Evolutionary conservation across 495 filamentous ascomycete species (phyloP).

Genomic region (Penicillium flavigenum): DNA sequence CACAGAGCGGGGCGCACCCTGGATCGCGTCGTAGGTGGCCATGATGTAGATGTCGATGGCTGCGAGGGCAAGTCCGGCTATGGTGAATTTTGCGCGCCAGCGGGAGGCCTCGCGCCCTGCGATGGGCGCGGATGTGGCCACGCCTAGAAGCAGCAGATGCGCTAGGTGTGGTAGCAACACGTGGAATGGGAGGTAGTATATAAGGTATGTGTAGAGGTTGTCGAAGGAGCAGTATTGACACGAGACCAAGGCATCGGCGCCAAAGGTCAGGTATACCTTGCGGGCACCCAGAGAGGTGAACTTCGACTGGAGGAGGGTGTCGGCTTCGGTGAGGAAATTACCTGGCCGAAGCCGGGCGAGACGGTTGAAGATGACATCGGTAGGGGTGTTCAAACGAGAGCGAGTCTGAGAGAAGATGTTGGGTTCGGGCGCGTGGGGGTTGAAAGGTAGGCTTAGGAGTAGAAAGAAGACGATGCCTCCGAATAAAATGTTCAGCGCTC

Average conservation of each 20-base stretch:
- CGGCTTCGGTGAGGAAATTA: constrained; percentile 54
- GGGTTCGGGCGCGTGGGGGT: constrained; percentile 54
- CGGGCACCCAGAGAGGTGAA: constrained; percentile 69
- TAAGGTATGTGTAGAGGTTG: constrained; percentile 67
- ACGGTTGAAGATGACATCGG: constrained; percentile 81
- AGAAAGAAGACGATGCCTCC: constrained; percentile 56
- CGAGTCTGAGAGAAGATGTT: constrained; percentile 79
- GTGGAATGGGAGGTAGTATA: constrained; percentile 72
- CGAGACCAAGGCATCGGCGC: constrained; percentile 64
- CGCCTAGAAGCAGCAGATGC: constrained; percentile 66
- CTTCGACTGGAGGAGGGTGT: constrained; percentile 63
- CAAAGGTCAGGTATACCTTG: constrained; percentile 79
- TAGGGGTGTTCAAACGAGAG: constrained; percentile 80
- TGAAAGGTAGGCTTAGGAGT: constrained; percentile 65
- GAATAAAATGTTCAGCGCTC: constrained; percentile 63
- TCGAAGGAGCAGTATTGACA: constrained; percentile 85
- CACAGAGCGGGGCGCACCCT: constrained; percentile 40
- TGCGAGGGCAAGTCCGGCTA: constrained; percentile 60
- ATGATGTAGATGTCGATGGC: constrained; percentile 63
- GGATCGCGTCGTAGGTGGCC: constrained; percentile 60
- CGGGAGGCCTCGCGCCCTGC: constrained; percentile 55
- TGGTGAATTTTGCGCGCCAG: constrained; percentile 70
- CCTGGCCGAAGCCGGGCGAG: constrained; percentile 61
- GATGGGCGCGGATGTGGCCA: constrained; percentile 57
- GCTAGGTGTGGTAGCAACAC: constrained; percentile 73